These are phyloP conservation scores for Claviceps fusiformis DNA, from an alignment of 2,329 filamentous ascomycete species.

Conservation along the genomic window DNA sequence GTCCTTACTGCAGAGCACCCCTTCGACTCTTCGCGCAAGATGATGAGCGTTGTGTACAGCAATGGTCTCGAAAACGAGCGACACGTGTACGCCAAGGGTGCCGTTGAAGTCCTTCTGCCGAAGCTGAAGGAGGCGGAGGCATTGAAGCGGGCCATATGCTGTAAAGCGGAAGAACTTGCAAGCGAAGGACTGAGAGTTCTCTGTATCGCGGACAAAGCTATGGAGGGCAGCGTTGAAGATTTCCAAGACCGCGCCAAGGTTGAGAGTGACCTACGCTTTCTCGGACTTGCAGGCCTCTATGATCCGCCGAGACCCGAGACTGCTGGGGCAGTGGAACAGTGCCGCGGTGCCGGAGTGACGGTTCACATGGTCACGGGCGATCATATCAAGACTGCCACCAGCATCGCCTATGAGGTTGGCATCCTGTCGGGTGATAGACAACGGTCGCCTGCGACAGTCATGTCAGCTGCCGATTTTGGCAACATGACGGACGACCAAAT, in stretches of 20 bases:
- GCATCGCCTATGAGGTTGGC: constrained; percentile 52
- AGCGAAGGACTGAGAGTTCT: constrained; percentile 54
- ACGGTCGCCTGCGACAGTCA: constrained; percentile 32
- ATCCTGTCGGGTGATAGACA: constrained; percentile 33
- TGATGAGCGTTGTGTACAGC: constrained; percentile 58
- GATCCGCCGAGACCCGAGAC: constrained; percentile 59
- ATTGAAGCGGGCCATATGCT: constrained; percentile 30
- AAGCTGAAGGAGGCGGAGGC: constrained; percentile 34
- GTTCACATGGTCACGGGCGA: constrained; percentile 61
- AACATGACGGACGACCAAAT: constrained; percentile 47
- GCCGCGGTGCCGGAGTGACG: constrained; percentile 46
- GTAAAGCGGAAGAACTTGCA: constrained; percentile 42
- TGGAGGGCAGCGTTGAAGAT: constrained; percentile 21
- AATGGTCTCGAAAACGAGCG: constrained; percentile 19
- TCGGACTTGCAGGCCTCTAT: constrained; percentile 60
- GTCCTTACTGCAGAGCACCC: constrained; percentile 50
- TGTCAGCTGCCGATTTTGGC: constrained; percentile 51
- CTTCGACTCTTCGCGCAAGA: constrained; percentile 61
- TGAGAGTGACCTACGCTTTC: constrained; percentile 45
- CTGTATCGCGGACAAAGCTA: constrained; percentile 43
- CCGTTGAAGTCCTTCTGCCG: constrained; percentile 42
- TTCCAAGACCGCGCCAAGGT: constrained; percentile 36
- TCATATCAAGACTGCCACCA: constrained; percentile 52
- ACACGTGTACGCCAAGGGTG: constrained; percentile 43
- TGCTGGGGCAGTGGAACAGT: constrained; percentile 43